Conservation (phyloP, 2,329 filamentous ascomycete species). For the Diaporthe ampelina region DNA sequence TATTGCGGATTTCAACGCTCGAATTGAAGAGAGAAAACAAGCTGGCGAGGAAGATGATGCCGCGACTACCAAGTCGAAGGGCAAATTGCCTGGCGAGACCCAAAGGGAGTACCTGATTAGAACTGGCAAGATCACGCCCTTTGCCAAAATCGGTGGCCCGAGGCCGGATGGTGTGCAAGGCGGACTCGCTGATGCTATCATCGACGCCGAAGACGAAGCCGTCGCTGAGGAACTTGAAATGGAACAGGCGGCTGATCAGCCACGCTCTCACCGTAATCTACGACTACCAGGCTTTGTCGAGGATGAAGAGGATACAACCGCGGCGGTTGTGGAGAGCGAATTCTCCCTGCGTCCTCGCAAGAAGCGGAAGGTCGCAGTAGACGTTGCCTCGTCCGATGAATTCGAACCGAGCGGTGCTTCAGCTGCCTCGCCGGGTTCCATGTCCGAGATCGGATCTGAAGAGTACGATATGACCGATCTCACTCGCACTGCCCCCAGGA, state of each 20-base stretch:
- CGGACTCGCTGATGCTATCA: constrained; percentile 80
- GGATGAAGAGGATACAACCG: constrained; percentile 50
- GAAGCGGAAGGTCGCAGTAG: constrained; percentile 60
- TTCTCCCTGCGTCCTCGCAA: constrained; percentile 72
- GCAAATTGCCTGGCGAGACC: constrained; percentile 82
- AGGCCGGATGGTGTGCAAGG: constrained; percentile 73
- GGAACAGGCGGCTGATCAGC: constrained; percentile 57
- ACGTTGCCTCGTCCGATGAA: constrained; percentile 59
- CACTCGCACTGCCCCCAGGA: constrained; percentile 54
- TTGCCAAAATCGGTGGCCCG: constrained; percentile 82
- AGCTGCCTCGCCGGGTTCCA: constrained; percentile 40
- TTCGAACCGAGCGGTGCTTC: constrained; percentile 54
- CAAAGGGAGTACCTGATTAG: constrained; percentile 92
- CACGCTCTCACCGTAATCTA: constrained; percentile 79
- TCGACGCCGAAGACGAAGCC: constrained; percentile 86
- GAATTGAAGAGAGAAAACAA: constrained; percentile 82
- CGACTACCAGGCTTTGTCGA: constrained; percentile 80
- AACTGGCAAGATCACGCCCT: constrained; percentile 97
- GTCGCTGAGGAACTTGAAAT: constrained; percentile 63
- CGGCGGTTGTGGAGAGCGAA: constrained; percentile 60
- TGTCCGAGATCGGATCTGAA: constrained; percentile 52
- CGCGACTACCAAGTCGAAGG: constrained; percentile 62
- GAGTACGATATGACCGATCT: constrained; percentile 56
- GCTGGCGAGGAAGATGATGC: constrained; percentile 61
- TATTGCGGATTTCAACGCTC: constrained; percentile 82